Percentiles rank a stretch among this genome's conserved stretches.
Evolutionary conservation across 441 rosid genomes (phyloP).

Genomic region (Metrosideros polymorpha): DNA sequence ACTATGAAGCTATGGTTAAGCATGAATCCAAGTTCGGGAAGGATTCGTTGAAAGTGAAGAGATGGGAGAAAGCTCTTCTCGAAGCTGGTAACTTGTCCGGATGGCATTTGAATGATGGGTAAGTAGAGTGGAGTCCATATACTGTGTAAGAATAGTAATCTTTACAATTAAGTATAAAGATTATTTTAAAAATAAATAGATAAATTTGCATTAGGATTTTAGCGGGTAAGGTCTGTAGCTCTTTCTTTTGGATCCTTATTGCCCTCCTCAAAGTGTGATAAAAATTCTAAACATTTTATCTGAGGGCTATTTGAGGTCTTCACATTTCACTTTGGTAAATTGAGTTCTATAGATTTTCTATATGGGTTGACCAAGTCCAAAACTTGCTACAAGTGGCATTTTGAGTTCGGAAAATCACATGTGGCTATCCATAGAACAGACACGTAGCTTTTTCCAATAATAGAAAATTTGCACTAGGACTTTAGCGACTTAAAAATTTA

Average conservation of each 20-base stretch:
- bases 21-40: fast-evolving
- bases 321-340: neutral
- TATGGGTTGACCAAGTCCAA: neutral
- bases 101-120: neutral
- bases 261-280: neutral
- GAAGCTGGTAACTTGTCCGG: neutral
- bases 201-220: neutral
- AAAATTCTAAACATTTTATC: neutral
- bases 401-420: neutral
- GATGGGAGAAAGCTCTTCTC: fast-evolving
- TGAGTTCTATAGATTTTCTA: neutral
- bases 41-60: neutral
- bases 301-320: neutral
- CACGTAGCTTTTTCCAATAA: neutral
- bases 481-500: neutral
- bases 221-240: neutral
- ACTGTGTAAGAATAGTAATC: neutral
- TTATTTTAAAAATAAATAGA: fast-evolving
- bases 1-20: neutral
- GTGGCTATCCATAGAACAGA: neutral
- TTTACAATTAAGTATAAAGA: neutral
- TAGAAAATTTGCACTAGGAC: neutral
- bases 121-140: neutral
- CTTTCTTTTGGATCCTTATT: neutral
- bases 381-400: neutral